Evolutionary conservation across 2,329 filamentous ascomycete species (phyloP).

Genomic region (Verticillium albo-atrum): DNA sequence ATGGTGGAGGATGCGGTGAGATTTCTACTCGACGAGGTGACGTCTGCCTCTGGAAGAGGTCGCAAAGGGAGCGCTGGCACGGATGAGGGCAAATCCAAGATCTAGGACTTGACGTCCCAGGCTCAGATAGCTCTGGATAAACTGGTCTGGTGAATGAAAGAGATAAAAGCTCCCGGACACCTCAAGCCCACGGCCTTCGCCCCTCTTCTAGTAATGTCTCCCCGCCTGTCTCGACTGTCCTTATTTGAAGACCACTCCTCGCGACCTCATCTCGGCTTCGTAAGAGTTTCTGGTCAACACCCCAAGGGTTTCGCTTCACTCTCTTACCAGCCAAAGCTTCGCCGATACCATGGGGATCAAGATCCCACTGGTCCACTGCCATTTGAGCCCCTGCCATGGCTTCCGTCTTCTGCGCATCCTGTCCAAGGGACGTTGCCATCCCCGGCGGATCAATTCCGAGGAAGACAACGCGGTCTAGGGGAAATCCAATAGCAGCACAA

Average conservation of each 20-base stretch:
- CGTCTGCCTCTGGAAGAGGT: slow-evolving; percentile 17
- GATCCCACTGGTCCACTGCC: slow-evolving; percentile 43
- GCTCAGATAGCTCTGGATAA: no score
- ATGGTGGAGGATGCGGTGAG: slow-evolving; percentile 65
- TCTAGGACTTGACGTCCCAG: slow-evolving; percentile 15
- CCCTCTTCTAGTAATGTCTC: slow-evolving; percentile 35
- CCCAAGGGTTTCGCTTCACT: slow-evolving; percentile 44
- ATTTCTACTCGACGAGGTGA: slow-evolving; percentile 53
- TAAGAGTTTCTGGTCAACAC: slow-evolving; percentile 39
- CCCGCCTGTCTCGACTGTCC: slow-evolving; percentile 22
- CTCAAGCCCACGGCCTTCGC: slow-evolving; percentile 33
- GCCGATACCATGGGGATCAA: slow-evolving; percentile 48
- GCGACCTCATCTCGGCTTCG: slow-evolving; percentile 22
- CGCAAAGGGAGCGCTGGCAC: neutral
- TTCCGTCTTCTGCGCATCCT: slow-evolving; percentile 25
- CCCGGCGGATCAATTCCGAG: slow-evolving; percentile 62
- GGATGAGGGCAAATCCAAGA: slow-evolving; percentile 20
- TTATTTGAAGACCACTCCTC: slow-evolving; percentile 33
- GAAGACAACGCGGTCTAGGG: slow-evolving; percentile 39
- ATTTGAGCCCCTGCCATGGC: slow-evolving; percentile 36
- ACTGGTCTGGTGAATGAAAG: no score
- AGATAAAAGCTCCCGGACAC: no score
- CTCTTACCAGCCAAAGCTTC: slow-evolving; percentile 43
- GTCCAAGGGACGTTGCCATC: slow-evolving; percentile 24
- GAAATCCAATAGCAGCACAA: slow-evolving; percentile 56